Percentiles rank a stretch among this genome's conserved stretches.
Conservation (phyloP, 176 grass and related monocot genomes). For the Neostapfia colusana region DNA sequence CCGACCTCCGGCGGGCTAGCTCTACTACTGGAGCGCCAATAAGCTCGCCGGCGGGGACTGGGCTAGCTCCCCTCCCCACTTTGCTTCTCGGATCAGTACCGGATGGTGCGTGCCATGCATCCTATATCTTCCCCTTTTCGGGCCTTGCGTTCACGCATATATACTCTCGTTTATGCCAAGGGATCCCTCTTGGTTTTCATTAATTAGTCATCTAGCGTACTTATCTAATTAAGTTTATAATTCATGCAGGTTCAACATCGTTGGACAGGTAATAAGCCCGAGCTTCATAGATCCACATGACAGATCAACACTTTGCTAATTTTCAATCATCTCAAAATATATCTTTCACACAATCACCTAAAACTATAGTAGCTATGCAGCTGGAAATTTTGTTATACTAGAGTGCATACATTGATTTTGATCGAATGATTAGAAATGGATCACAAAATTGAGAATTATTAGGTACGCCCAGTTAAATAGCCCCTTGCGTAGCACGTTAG, state of each 20-base stretch:
- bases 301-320: not conserved
- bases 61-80: not conserved
- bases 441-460: too few relatives aligned
- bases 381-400: too few relatives aligned
- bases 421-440: too few relatives aligned
- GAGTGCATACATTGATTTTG: too few relatives aligned
- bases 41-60: not conserved
- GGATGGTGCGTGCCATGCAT: not conserved
- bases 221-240: not conserved
- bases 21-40: constrained; percentile 7
- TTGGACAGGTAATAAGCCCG: constrained; percentile 31
- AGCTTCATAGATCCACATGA: not conserved
- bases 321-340: too few relatives aligned
- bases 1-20: not conserved
- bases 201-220: not conserved
- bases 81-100: not conserved
- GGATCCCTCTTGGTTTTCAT: not conserved
- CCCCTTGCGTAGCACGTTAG: too few relatives aligned
- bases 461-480: too few relatives aligned
- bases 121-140: too few relatives aligned
- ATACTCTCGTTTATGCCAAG: not conserved
- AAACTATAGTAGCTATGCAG: too few relatives aligned
- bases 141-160: too few relatives aligned
- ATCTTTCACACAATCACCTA: too few relatives aligned
- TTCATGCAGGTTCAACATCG: constrained; percentile 58